Base-by-base conservation (phyloP, 805 yeast species). In the Starmerella cellae region DNA sequence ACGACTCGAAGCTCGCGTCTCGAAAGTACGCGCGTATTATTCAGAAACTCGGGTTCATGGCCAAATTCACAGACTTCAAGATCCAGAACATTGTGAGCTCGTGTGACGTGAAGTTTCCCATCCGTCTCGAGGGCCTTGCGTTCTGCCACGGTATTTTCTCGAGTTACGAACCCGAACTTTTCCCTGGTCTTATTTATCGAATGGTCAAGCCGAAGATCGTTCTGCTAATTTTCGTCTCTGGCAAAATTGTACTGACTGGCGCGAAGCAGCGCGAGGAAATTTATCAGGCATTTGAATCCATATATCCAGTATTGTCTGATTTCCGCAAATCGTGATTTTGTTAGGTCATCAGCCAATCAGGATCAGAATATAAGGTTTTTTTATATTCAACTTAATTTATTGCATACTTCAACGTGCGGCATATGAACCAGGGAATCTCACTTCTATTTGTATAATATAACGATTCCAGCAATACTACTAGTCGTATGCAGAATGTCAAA, bases 131-230 rank as follows among this genome's bases (percentile, higher is more conserved):
- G 68, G 98, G 98, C 46, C 73, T 91, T 56, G 98, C 98, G 3
- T 91, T 87, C 61, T 78, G 93, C 54, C 98, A 91, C 72, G 98
- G 98, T 46, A 84, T 95, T 67, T 91, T 91, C 88, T 81, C 94
- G 50, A 83, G 95, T 16, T 91, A 91, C 60, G 98, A 91, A 64
- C 98, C 98, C 3, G 98, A 91, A 64, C 69, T 91, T 60, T 91
- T 91, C 64, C 98, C 98, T 2, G 98, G 98, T 58, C 73, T 91
- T 55, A 91, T 91, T 66, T 91, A 91, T 70, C 84, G 98, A 73
- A 91, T 91, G 98, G 98, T 91, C 55, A 88, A 88, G 62, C 98
- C 98, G 16, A 91, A 91, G 64, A 91, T 91, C 65, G 98, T 91
- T 41, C 68, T 91, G 57, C 73, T 91, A 65, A 87, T 91, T 55